phyloP scores from a whole-genome alignment of 75 land plant species.

The Selaginella tamariscina region DNA sequence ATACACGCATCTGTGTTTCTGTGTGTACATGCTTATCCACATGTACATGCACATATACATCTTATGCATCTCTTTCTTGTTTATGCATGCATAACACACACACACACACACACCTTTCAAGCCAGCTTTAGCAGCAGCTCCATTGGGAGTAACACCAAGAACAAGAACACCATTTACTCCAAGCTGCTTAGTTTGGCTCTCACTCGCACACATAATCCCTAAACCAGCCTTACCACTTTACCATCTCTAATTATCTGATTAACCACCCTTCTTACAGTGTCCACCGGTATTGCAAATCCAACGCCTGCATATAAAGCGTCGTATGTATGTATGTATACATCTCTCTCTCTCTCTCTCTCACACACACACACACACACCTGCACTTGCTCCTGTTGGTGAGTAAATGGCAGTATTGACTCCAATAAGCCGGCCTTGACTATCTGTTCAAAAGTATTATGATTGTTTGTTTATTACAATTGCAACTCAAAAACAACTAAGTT shows the following conservation, averaged over 20 bases:
- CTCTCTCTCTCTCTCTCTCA: no score
- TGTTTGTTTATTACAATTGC: no score
- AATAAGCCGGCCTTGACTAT: conserved; percentile 24
- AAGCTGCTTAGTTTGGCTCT: conserved; percentile 24
- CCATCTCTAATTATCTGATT: conserved; percentile 23
- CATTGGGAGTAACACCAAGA: conserved; percentile 8
- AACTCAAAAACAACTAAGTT: no score
- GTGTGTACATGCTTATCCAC: no score
- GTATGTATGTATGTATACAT: no score
- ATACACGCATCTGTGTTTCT: no score
- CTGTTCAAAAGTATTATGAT: no score
- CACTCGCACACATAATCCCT: conserved; percentile 27
- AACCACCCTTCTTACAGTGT: conserved; percentile 24
- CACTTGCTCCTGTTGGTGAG: conserved; percentile 26
- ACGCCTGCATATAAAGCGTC: no score
- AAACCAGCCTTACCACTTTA: conserved; percentile 20
- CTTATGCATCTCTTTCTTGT: no score
- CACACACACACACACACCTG: no score
- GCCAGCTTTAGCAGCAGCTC: conserved; percentile 25
- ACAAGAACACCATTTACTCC: conserved; percentile 22
- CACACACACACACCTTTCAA: conserved; percentile 6
- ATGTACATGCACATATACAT: no score
- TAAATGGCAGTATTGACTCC: conserved; percentile 28
- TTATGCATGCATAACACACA: no score
- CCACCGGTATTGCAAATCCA: conserved; percentile 29